Base-by-base conservation (phyloP, 805 yeast genomes). In the Starmerella ratchasimensis region DNA sequence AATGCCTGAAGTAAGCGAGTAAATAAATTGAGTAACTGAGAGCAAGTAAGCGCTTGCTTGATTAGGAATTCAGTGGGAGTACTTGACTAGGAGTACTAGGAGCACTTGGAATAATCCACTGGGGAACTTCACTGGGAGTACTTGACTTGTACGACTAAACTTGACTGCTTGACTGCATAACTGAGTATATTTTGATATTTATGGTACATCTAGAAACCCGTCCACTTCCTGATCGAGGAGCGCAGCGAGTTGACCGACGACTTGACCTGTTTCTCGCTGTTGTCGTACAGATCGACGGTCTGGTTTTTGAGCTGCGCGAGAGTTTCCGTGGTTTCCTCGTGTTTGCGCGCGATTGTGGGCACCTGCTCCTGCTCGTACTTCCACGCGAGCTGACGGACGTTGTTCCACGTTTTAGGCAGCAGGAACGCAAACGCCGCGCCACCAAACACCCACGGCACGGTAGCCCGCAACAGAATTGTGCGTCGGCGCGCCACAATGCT, bases 401-500 rank as follows among this genome's bases (percentile, higher is more conserved):
- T 80, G 29, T 52, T 50, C 50, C 71, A 80, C 0, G 94, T 83
- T 35, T 66, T 59, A 14, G 94, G 94, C 50, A 81, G 65, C 49
- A 80, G 75, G 55, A 70, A 66, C 42, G 64, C 70, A 60, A 83
- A 80, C 5, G 48, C 73, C 5, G 62, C 68, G 21, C 69, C 44
- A 11, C 86, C 90, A 37, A 77, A 65, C 0, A 63, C 59, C 2
- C 75, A 39, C 1, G 94, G 94, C 13, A 69, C 60, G 1, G 68
- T 44, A 3, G 67, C 62, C 50, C 75, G 72, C 10, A 78, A 52
- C 2, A 75, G 36, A 17, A 75, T 46, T 39, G 72, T 72, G 41
- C 79, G 66, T 49, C 76, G 72, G 51, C 93, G 78, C 2, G 90
- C 72, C 34, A 75, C 49, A 36, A 82, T 75, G 32, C 78, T 69